Evolutionary conservation across 129 eudicot genomes (phyloP).

Genomic region (Artemisia tridentata): DNA sequence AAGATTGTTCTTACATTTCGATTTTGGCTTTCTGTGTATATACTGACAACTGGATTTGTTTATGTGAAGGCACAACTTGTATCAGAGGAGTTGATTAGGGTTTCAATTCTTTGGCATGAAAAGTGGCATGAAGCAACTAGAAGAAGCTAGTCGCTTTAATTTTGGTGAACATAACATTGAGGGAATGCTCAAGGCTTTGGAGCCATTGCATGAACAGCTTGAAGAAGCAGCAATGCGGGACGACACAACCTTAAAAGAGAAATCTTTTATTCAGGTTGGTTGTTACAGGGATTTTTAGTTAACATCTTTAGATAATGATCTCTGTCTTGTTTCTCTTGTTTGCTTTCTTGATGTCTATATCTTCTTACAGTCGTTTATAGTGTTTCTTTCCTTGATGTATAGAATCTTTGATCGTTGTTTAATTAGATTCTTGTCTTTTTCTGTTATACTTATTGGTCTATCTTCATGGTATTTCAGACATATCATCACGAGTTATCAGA

Average conservation of each 20-base stretch:
- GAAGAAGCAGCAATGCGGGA: slow-evolving; percentile 81
- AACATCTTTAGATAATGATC: neutral
- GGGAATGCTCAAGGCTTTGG: slow-evolving; percentile 91
- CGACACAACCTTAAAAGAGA: slow-evolving; percentile 80
- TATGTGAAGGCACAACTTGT: slow-evolving; percentile 92
- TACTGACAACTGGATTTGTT: slow-evolving; percentile 29
- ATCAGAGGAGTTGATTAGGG: slow-evolving; percentile 94
- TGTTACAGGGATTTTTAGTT: neutral
- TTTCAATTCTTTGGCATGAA: slow-evolving; percentile 99
- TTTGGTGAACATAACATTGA: slow-evolving; percentile 94
- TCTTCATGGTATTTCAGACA: slow-evolving; percentile 48
- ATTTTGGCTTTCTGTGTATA: slow-evolving; percentile 9
- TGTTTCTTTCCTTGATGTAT: too few species aligned
- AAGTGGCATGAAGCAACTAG: slow-evolving; percentile 96
- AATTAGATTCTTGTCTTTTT: neutral
- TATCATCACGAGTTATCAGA: slow-evolving; percentile 81
- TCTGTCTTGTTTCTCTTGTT: too few species aligned
- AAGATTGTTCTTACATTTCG: neutral
- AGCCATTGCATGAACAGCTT: slow-evolving; percentile 92
- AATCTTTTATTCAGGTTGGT: slow-evolving; percentile 84
- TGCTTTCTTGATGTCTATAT: too few species aligned
- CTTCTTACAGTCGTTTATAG: too few species aligned
- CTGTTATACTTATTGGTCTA: slow-evolving; percentile 20
- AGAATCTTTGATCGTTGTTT: too few species aligned
- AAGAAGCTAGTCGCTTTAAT: slow-evolving; percentile 96